phyloP scores from a whole-genome alignment of 2,329 filamentous ascomycete genomes.

The Xylariaceae sp. region DNA sequence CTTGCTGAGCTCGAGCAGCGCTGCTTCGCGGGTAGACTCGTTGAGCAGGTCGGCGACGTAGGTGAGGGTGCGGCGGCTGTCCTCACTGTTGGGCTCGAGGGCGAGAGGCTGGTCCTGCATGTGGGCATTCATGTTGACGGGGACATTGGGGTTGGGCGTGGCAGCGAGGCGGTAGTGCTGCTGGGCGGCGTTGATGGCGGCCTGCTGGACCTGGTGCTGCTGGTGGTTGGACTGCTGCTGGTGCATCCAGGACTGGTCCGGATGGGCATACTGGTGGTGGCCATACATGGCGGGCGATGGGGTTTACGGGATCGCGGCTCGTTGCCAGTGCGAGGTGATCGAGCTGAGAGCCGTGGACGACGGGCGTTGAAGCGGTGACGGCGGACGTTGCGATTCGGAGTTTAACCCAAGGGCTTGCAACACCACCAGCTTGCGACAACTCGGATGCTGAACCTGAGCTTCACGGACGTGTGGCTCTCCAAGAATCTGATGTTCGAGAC shows the following conservation, averaged over 20 bases:
- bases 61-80: slow-evolving; percentile 86
- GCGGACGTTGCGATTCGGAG: too few species aligned
- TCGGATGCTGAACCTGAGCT: too few species aligned
- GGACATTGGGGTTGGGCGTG: slow-evolving; percentile 49
- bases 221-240: slow-evolving; percentile 61
- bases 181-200: slow-evolving; percentile 53
- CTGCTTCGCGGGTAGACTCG: slow-evolving; percentile 81
- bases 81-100: slow-evolving; percentile 75
- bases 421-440: too few species aligned
- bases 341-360: too few species aligned
- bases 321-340: too few species aligned
- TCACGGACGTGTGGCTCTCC: too few species aligned
- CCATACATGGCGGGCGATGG: slow-evolving; percentile 61
- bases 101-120: slow-evolving; percentile 50
- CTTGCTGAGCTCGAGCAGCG: slow-evolving; percentile 93
- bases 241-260: slow-evolving; percentile 65
- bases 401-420: too few species aligned
- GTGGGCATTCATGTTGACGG: slow-evolving; percentile 45
- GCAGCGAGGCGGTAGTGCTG: slow-evolving; percentile 70
- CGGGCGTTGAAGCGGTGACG: too few species aligned
- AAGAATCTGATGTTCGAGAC: too few species aligned
- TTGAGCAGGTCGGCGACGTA: slow-evolving; percentile 92
- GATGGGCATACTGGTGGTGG: slow-evolving; percentile 63
- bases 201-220: slow-evolving; percentile 55
- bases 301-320: slow-evolving; percentile 26